Evolutionary conservation across 140 eudicot genomes (phyloP).

Genomic region (Bidens hawaiensis): DNA sequence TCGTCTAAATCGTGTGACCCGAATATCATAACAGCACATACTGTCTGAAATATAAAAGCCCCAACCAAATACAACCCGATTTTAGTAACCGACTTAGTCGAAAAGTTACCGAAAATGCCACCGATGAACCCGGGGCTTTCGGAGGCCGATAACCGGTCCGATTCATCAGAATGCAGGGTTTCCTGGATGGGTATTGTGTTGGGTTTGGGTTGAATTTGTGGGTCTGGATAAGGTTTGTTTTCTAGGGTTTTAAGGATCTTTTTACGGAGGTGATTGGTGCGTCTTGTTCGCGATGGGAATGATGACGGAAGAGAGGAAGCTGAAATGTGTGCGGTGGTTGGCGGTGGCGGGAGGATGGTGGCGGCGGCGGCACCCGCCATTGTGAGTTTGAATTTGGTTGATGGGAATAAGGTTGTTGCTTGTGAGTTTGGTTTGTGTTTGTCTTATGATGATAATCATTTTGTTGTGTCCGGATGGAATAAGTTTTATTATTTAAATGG

Average conservation of each 20-base stretch:
- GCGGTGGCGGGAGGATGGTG: neutral
- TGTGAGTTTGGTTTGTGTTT: too few relatives aligned
- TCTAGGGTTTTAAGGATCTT: constrained; percentile 64
- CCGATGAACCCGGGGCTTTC: constrained; percentile 14
- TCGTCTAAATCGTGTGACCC: constrained; percentile 24
- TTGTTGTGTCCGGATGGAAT: too few relatives aligned
- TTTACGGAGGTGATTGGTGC: constrained; percentile 66
- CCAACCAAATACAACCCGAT: constrained; percentile 53
- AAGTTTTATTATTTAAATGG: neutral
- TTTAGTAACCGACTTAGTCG: constrained; percentile 25
- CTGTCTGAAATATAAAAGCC: constrained; percentile 48
- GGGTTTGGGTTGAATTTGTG: constrained; percentile 38
- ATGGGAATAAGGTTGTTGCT: too few relatives aligned
- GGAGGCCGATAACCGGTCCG: constrained; percentile 15
- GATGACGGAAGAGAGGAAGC: constrained; percentile 22
- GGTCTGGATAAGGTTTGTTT: constrained; percentile 43
- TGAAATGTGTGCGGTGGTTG: constrained; percentile 1
- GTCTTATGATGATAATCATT: too few relatives aligned
- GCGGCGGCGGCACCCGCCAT: neutral
- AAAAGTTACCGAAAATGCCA: constrained; percentile 22
- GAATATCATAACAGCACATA: constrained; percentile 45
- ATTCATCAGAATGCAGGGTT: constrained; percentile 11
- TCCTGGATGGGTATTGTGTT: constrained; percentile 18
- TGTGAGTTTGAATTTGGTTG: too few relatives aligned
- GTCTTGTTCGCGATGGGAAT: constrained; percentile 30